Percentiles rank a stretch among this genome's conserved stretches.
Evolutionary conservation across 306 rosid species (phyloP).

Genomic region (Vigna unguiculata): DNA sequence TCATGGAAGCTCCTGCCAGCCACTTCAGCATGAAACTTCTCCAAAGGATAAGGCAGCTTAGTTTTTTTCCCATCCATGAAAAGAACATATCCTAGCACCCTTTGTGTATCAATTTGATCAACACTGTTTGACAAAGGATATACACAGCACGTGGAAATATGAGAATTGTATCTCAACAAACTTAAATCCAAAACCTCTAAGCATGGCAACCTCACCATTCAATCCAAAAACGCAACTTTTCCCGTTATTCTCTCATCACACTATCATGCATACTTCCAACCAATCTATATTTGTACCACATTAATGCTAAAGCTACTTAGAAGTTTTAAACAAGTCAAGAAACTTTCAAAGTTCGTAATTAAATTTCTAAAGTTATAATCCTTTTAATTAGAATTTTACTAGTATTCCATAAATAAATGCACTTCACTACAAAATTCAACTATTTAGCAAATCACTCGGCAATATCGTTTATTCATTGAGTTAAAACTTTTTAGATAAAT

Average conservation of each 20-base stretch:
- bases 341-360: neutral
- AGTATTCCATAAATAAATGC: no score
- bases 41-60: constrained; percentile 64
- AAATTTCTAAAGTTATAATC: no score
- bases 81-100: constrained; percentile 69
- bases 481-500: no score
- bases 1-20: constrained; percentile 81
- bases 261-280: no score
- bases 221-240: no score
- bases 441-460: no score
- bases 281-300: neutral
- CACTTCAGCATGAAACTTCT: constrained; percentile 60
- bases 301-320: neutral
- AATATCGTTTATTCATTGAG: no score
- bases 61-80: constrained; percentile 65
- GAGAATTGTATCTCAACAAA: neutral
- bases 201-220: no score
- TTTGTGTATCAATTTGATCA: constrained; percentile 73
- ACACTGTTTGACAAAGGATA: constrained; percentile 60
- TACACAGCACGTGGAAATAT: neutral
- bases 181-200: neutral
- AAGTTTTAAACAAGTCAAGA: no score
- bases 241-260: no score
- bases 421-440: no score
- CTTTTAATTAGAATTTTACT: no score